These are phyloP conservation scores for Coemansia sp. DNA, from an alignment of 192 early-diverging fungal genomes.

Conservation along the genomic window DNA sequence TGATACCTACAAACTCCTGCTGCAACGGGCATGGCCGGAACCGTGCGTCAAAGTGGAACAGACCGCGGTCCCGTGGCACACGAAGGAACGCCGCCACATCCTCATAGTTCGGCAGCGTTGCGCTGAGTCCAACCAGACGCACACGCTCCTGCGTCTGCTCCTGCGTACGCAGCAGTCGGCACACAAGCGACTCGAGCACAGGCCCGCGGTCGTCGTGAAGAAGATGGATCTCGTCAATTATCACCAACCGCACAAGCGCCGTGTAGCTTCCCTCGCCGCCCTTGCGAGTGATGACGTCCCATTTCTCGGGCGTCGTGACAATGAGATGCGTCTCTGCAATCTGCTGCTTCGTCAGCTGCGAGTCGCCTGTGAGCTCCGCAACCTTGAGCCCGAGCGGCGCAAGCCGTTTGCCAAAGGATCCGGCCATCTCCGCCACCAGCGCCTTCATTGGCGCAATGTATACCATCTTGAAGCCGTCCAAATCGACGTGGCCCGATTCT, in stretches of 20 bases:
- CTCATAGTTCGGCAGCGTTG: conserved; percentile 93
- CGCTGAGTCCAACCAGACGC: conserved; percentile 88
- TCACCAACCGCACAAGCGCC: conserved; percentile 83
- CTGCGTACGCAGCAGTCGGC: conserved; percentile 80
- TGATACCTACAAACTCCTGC: conserved; percentile 95
- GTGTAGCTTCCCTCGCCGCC: conserved; percentile 91
- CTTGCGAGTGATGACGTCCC: conserved; percentile 98
- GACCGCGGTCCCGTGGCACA: conserved; percentile 72
- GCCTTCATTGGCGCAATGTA: conserved; percentile 99
- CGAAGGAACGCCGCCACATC: conserved; percentile 96
- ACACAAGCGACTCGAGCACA: conserved; percentile 90
- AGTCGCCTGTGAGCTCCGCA: conserved; percentile 96
- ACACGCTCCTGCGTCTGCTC: conserved; percentile 88
- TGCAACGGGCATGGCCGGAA: conserved; percentile 94
- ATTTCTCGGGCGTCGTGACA: conserved; percentile 98
- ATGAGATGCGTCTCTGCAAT: conserved; percentile 96
- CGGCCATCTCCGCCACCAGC: conserved; percentile 96
- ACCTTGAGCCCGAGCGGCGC: conserved; percentile 80
- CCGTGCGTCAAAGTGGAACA: conserved; percentile 92
- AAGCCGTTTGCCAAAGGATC: conserved; percentile 78
- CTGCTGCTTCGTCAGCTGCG: conserved; percentile 94
- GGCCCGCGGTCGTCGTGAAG: conserved; percentile 97
- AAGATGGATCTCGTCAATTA: conserved; percentile 97
- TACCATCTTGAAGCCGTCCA: conserved; percentile 93
- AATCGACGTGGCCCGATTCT: conserved; percentile 68